phyloP scores from a whole-genome alignment of 2,329 filamentous ascomycete genomes.

The Davidsoniella neocaledoniae region DNA sequence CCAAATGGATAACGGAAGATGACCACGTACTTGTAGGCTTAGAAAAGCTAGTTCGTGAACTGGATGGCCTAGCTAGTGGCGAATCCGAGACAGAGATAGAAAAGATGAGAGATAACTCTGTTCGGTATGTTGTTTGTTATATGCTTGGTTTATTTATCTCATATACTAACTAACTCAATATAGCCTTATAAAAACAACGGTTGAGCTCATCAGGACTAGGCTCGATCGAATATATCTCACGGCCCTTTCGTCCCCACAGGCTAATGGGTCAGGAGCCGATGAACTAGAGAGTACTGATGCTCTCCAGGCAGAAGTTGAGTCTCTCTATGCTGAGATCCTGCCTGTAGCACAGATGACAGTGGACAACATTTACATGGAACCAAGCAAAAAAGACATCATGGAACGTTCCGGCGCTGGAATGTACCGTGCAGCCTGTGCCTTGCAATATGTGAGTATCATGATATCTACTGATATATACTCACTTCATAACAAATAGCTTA shows the following conservation, averaged over 20 bases:
- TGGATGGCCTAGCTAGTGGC: conserved; percentile 32
- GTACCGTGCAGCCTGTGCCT: conserved; percentile 28
- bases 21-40: conserved; percentile 48
- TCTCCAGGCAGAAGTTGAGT: conserved; percentile 49
- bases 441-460: conserved; percentile 31
- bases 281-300: conserved; percentile 21
- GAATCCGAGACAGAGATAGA: conserved; percentile 35
- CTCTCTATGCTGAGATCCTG: conserved; percentile 50
- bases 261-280: conserved; percentile 22
- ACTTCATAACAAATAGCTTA: not conserved
- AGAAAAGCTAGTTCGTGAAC: conserved; percentile 46
- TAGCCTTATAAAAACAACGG: conserved; percentile 39
- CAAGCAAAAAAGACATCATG: conserved; percentile 33
- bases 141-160: not conserved
- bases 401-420: conserved; percentile 27
- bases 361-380: conserved; percentile 48
- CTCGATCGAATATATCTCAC: conserved; percentile 41
- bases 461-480: not conserved
- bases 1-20: conserved; percentile 26
- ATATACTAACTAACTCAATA: not conserved
- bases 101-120: conserved; percentile 41
- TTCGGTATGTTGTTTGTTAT: conserved; percentile 22
- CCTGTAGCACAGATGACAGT: conserved; percentile 55
- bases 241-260: conserved; percentile 16
- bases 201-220: conserved; percentile 35